Base-by-base conservation (phyloP, 2,329 filamentous ascomycete genomes). In the Taxawa tesnikishii region DNA sequence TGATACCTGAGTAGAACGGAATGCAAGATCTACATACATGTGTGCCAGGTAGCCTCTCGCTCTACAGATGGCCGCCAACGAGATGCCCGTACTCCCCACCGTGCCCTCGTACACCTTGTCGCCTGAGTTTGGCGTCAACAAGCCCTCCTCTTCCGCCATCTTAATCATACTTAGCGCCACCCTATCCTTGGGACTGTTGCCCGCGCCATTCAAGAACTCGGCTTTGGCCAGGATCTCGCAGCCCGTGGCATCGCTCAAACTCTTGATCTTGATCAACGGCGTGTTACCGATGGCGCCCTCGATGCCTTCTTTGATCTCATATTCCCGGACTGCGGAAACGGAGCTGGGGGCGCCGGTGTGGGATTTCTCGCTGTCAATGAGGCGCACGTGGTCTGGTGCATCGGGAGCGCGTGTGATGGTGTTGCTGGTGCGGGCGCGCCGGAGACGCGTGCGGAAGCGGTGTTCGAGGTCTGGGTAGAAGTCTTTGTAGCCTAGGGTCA, bases 101-200 rank as follows among this genome's bases (percentile, higher is more conserved):
- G 90, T 98, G 43, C 90, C 90, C 62, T 98, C 90, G 58, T 96
- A 98, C 48, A 98, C 85, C 26, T 83, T 92, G 55, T 98, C 90
- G 39, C 88, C 88, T 14, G 80, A 77, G 43, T 80, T 67, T 0
- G 90, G 88, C 0, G 68, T 70, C 28, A 98, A 60, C 12, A 87
- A 64, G 2, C 85, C 85, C 29, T 70, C 61, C 39, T 73, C 68
- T 64, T 98, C 90, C 26, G 87, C 90, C 51, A 66, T 64, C 36
- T 74, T 62, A 53, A 98, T 93, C 67, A 96, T 92, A 58, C 73
- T 81, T 23, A 96, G 68, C 2, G 90, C 90, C 10, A 98, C 90
- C 32, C 90, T 75, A 58, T 98, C 90, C 58, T 98, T 98, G 25
- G 90, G 87, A 45, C 82, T 90, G 47, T 83, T 83, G 11, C 90